Percentiles rank a stretch among this genome's conserved stretches.
Conservation (phyloP, 2,329 filamentous ascomycete genomes). For the Thelonectria blattea region DNA sequence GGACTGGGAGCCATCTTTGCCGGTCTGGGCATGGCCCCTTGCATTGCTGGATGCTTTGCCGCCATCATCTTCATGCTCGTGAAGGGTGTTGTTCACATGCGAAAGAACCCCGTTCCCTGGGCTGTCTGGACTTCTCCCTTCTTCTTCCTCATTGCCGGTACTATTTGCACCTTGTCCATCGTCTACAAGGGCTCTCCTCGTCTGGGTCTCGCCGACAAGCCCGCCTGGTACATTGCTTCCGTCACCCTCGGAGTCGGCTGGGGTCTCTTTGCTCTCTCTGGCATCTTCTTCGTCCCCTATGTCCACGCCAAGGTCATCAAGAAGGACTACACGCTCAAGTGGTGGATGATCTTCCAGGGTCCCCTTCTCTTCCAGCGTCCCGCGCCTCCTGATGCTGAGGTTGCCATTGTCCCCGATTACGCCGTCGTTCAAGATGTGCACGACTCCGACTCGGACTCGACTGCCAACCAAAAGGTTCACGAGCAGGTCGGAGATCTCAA, state of each 20-base stretch:
- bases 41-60: slow-evolving; percentile 69
- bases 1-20: slow-evolving; percentile 76
- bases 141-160: slow-evolving; percentile 79
- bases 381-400: slow-evolving; percentile 56
- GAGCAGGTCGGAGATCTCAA: slow-evolving; percentile 45
- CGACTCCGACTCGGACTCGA: slow-evolving; percentile 46
- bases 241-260: slow-evolving; percentile 70
- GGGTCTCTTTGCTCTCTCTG: slow-evolving; percentile 64
- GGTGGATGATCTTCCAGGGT: slow-evolving; percentile 67
- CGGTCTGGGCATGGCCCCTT: slow-evolving; percentile 73
- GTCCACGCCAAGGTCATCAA: slow-evolving; percentile 71
- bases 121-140: slow-evolving; percentile 75
- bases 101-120: slow-evolving; percentile 74
- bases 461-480: slow-evolving; percentile 12
- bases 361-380: slow-evolving; percentile 69
- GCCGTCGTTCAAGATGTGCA: slow-evolving; percentile 73
- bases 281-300: slow-evolving; percentile 76
- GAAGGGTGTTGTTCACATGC: slow-evolving; percentile 68
- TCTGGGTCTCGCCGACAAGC: slow-evolving; percentile 51
- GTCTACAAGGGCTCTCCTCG: slow-evolving; percentile 80
- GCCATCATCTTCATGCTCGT: slow-evolving; percentile 74
- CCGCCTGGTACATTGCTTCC: slow-evolving; percentile 68
- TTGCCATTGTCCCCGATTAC: slow-evolving; percentile 73
- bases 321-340: slow-evolving; percentile 68
- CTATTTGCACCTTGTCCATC: slow-evolving; percentile 76